Evolutionary conservation across 2,329 filamentous ascomycete genomes (phyloP).

Genomic region (Fusarium lyarnte): DNA sequence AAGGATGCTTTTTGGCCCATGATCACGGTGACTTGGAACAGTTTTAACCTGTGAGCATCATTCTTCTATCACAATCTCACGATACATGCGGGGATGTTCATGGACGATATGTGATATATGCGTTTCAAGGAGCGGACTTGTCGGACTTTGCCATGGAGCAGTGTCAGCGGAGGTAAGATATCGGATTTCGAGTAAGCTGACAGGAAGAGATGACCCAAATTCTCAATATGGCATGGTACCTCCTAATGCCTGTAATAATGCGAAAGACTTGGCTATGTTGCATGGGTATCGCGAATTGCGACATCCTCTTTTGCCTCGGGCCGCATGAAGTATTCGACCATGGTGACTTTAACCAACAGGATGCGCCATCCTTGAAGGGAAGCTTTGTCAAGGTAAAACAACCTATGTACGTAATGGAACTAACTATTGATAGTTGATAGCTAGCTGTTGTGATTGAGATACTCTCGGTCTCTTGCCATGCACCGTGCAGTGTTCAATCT

Average conservation of each 20-base stretch:
- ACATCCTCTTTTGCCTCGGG: too few relatives aligned
- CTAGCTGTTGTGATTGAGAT: neutral
- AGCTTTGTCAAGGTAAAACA: rapidly evolving
- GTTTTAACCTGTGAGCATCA: rapidly evolving
- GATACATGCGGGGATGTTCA: rapidly evolving
- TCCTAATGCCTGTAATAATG: neutral
- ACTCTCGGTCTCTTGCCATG: too few relatives aligned
- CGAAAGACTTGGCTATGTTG: neutral
- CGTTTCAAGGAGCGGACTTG: neutral
- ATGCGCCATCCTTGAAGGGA: rapidly evolving
- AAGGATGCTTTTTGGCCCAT: slow-evolving; percentile 12
- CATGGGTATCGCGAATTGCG: neutral
- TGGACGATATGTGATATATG: neutral
- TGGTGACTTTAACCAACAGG: neutral
- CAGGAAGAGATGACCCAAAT: neutral
- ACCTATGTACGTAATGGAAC: rapidly evolving
- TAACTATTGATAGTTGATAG: neutral
- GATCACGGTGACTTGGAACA: rapidly evolving
- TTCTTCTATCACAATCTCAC: rapidly evolving
- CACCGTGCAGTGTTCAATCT: neutral
- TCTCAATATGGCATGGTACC: rapidly evolving
- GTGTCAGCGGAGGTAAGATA: neutral
- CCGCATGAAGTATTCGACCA: neutral
- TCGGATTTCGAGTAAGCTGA: neutral
- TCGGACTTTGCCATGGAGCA: neutral